phyloP scores from a whole-genome alignment of 129 eudicot species.

The Artemisia tridentata region DNA sequence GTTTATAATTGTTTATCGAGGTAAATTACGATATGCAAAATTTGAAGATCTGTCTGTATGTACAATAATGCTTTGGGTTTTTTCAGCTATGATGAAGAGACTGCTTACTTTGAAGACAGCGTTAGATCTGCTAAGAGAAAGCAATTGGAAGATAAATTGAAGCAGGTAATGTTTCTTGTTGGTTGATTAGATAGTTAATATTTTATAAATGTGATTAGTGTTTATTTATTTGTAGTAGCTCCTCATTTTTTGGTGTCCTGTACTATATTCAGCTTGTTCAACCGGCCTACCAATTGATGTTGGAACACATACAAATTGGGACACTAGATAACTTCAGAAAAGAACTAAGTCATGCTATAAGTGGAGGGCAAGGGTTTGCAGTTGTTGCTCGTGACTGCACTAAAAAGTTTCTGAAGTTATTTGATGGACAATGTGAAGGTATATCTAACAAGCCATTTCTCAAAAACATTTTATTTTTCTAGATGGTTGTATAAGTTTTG shows the following conservation, averaged over 20 bases:
- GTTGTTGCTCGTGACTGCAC: slow-evolving; percentile 57
- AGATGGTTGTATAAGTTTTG: background rate
- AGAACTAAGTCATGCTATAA: slow-evolving; percentile 58
- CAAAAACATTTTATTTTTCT: too few relatives aligned
- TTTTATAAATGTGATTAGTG: background rate
- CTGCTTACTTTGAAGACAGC: too few relatives aligned
- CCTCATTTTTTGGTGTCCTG: background rate
- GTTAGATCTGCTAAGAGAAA: background rate
- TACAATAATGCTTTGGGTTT: background rate
- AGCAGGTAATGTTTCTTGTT: background rate
- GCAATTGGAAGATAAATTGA: slow-evolving; percentile 6
- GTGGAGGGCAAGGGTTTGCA: slow-evolving; percentile 73
- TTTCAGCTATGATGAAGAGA: slow-evolving; percentile 3
- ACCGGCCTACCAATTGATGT: slow-evolving; percentile 61
- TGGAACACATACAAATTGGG: slow-evolving; percentile 72
- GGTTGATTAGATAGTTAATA: background rate
- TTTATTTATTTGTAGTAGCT: background rate
- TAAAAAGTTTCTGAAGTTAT: slow-evolving; percentile 36
- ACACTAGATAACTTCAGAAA: slow-evolving; percentile 59
- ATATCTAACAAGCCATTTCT: slow-evolving; percentile 4
- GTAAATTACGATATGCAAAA: background rate
- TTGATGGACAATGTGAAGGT: slow-evolving; percentile 80
- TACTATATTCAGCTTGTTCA: slow-evolving; percentile 53
- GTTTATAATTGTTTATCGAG: background rate
- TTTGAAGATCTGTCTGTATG: background rate